phyloP scores from a whole-genome alignment of 2,329 filamentous ascomycete species.

The Lomentospora prolificans region DNA sequence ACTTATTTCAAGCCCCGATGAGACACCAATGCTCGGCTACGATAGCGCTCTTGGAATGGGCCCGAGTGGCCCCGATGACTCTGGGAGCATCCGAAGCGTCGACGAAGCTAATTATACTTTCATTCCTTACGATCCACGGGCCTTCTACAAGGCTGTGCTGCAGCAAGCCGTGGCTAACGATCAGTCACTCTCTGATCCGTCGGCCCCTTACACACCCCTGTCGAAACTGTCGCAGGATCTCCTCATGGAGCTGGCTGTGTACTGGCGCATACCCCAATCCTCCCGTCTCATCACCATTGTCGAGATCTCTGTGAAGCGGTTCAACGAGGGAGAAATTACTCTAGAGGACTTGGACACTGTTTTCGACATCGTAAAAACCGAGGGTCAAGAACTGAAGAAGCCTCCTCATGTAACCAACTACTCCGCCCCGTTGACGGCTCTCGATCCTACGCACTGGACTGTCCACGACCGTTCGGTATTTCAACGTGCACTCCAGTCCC shows the following conservation, averaged over 20 bases:
- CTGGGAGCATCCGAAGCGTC: constrained; percentile 39
- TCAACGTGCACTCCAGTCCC: constrained; percentile 60
- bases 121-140: constrained; percentile 74
- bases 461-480: constrained; percentile 60
- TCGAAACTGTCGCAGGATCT: constrained; percentile 76
- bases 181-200: constrained; percentile 43
- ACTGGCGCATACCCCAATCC: constrained; percentile 83
- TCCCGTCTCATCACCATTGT: constrained; percentile 72
- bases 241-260: constrained; percentile 71
- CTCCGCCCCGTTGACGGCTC: constrained; percentile 40
- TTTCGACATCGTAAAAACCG: constrained; percentile 72
- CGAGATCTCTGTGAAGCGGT: constrained; percentile 79
- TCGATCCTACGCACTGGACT: constrained; percentile 55
- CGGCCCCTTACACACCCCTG: constrained; percentile 41
- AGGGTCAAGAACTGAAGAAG: constrained; percentile 56
- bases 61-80: constrained; percentile 50
- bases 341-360: constrained; percentile 74
- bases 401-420: constrained; percentile 44
- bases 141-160: constrained; percentile 74
- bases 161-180: constrained; percentile 64
- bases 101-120: constrained; percentile 72
- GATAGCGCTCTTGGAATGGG: constrained; percentile 44
- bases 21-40: constrained; percentile 17
- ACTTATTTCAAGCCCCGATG: constrained; percentile 37
- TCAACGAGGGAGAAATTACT: constrained; percentile 69